A percentile compares a stretch with the other conserved stretches of the same genome.
These are phyloP conservation scores for Alternaria sp. DNA, from an alignment of 2,329 filamentous ascomycete species.

Conservation along the genomic window DNA sequence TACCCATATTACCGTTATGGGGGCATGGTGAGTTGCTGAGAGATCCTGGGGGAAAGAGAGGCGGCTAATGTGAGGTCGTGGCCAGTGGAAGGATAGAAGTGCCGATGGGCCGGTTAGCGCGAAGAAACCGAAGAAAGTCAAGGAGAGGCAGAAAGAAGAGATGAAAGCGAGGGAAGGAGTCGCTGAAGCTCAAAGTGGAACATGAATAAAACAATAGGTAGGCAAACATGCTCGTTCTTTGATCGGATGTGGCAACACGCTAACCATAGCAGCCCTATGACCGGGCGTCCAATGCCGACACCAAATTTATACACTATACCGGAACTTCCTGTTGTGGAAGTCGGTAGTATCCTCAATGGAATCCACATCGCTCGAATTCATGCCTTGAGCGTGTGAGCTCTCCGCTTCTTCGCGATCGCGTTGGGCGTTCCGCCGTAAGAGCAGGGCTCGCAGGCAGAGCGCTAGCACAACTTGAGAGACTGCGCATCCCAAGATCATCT, in stretches of 20 bases:
- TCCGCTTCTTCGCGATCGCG: slow-evolving; percentile 4
- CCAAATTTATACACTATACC: background rate
- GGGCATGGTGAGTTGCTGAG: slow-evolving; percentile 44
- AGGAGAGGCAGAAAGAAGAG: slow-evolving; percentile 37
- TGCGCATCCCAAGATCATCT: slow-evolving; percentile 57
- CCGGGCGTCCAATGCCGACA: background rate
- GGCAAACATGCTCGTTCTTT: background rate
- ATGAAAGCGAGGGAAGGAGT: background rate
- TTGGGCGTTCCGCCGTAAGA: slow-evolving; percentile 2
- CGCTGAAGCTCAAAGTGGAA: background rate
- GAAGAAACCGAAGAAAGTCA: slow-evolving; percentile 52
- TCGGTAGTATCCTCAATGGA: slow-evolving; percentile 7
- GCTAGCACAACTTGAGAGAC: slow-evolving; percentile 51
- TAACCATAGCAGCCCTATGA: background rate
- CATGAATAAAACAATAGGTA: background rate
- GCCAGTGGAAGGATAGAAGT: slow-evolving; percentile 51
- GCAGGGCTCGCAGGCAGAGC: slow-evolving; percentile 6
- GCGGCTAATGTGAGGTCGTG: slow-evolving; percentile 10
- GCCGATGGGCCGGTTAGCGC: slow-evolving; percentile 50
- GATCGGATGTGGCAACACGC: background rate
- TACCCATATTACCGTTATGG: slow-evolving; percentile 35
- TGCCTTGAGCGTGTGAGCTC: background rate
- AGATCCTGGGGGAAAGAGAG: background rate
- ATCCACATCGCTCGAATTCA: background rate
- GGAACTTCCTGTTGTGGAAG: slow-evolving; percentile 6